Base-by-base conservation (phyloP, 2,329 filamentous ascomycete species). In the Aspergillus ochraceus region DNA sequence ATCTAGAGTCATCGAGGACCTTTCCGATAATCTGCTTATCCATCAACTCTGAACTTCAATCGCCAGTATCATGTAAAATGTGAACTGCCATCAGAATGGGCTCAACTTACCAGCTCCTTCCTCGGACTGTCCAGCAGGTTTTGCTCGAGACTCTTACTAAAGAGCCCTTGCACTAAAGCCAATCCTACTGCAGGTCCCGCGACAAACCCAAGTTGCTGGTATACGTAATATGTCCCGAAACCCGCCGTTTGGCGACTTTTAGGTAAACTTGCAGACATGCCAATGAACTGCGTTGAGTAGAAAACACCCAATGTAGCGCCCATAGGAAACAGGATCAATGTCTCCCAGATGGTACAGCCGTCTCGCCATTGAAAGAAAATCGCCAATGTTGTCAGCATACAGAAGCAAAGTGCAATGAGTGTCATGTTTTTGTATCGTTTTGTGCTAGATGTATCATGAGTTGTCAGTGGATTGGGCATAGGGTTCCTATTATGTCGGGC, bases 161-260 rank as follows among this genome's bases (percentile, higher is more conserved):
- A 69, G 11, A 57, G 5, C 11, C 45, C 52, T 49, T 60, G 64
- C 10, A 62, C 52, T 30, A 70, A 6, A 2, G 61, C 59, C 2
- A 60, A 36, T 2, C 57, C 64, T 26, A 19, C 39, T 0, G 65
- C 59, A 2, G 61, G 63, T 2, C 68, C 67, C 2, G 69, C 56
- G 17, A 70, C 62, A 6, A 64, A 49, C 1, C 67, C 67, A 1
- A 70, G 46, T 51, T 69, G 67, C 56, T 69, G 66, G 45, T 58
- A 55, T 17, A 70, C 58, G 32, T 59, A 69, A 45, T 64, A 69
- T 14, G 63, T 58, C 6, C 62, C 59, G 8, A 70, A 60, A 5
- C 59, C 62, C 1, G 46, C 54, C 4, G 64, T n/a, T 4, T 63
- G 52, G 6, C 47, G 19, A 0, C 53, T 54, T 36, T 59, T 60